Base-by-base conservation (phyloP, 2,329 filamentous ascomycete genomes). In the Cercospora citrullina region DNA sequence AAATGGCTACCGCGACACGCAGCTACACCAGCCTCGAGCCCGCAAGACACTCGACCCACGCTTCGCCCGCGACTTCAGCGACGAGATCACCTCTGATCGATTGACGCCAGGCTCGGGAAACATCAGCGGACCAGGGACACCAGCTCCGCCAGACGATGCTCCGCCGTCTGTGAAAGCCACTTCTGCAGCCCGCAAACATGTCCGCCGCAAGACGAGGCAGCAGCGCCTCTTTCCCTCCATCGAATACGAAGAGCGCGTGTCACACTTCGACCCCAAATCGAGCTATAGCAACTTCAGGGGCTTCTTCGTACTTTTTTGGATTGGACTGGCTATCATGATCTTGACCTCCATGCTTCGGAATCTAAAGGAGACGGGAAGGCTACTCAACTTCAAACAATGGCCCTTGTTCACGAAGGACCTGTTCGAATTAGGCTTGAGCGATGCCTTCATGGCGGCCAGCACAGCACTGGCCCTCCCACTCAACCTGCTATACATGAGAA, bases 221-320 rank as follows among this genome's bases (percentile, higher is more conserved):
- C 89, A 91, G 72, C 90, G 90, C 66, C 85, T 97, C 73, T 99
- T 98, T 79, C 94, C 96, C 23, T 95, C 92, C 23, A 93, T 96
- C 77, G 92, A 97, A 76, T 99, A 94, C 81, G 87, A 92, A 48
- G 90, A 91, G 68, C 91, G 95, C 66, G 90, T 98, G 23, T 98
- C 94, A 18, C 94, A 99, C 81, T 97, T 99, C 78, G 95, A 99
- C 77, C 93, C 94, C 0, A 86, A 88, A 60, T 96, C 92, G 80
- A 93, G 97, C 76, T 94, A 98, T 79, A 89, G 89, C 76, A 93
- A 99, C 80, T 99, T 99, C 79, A 89, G 93, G 75, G 95, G 95
- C 77, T 99, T 99, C 86, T 99, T 97, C 82, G 92, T 95, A 64
- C 87, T 99, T 42, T 99, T 99, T 82, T 99, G 95, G 95, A 94